A percentile compares a stretch with the other conserved stretches of the same genome.
Conservation (phyloP, 73 alveolate genomes). For the Diophrys sp. region DNA sequence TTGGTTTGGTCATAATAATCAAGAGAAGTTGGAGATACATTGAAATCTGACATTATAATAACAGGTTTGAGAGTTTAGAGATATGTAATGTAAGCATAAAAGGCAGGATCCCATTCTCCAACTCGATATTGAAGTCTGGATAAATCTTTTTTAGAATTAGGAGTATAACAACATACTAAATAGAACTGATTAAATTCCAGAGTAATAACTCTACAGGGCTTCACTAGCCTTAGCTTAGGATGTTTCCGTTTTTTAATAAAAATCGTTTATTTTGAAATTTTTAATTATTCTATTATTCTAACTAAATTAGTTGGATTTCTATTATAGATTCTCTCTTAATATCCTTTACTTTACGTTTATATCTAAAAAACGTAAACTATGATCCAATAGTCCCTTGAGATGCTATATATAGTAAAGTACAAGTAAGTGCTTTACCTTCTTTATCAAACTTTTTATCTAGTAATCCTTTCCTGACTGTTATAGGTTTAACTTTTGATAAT, state of each 20-base stretch:
- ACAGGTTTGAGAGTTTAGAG: constrained; percentile 63
- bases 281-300: too few species aligned
- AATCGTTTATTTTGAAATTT: too few species aligned
- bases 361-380: too few species aligned
- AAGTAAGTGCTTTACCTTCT: too few species aligned
- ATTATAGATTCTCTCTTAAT: too few species aligned
- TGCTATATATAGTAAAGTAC: too few species aligned
- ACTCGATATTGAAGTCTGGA: constrained; percentile 81
- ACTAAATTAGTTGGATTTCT: too few species aligned
- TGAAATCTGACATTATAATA: constrained; percentile 78
- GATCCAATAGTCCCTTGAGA: too few species aligned
- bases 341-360: too few species aligned
- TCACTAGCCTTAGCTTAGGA: too few species aligned
- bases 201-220: constrained; percentile 86
- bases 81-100: constrained; percentile 61
- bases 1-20: constrained; percentile 84
- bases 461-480: neutral
- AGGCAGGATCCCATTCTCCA: constrained; percentile 89
- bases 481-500: constrained; percentile 54
- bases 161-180: constrained; percentile 83
- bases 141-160: constrained; percentile 83
- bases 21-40: constrained; percentile 81
- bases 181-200: constrained; percentile 82
- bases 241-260: too few species aligned
- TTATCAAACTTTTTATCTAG: constrained; percentile 74